Percentiles rank a stretch among this genome's conserved stretches.
Conservation (phyloP, 768 basidiomycete species). For the Chiua virens region DNA sequence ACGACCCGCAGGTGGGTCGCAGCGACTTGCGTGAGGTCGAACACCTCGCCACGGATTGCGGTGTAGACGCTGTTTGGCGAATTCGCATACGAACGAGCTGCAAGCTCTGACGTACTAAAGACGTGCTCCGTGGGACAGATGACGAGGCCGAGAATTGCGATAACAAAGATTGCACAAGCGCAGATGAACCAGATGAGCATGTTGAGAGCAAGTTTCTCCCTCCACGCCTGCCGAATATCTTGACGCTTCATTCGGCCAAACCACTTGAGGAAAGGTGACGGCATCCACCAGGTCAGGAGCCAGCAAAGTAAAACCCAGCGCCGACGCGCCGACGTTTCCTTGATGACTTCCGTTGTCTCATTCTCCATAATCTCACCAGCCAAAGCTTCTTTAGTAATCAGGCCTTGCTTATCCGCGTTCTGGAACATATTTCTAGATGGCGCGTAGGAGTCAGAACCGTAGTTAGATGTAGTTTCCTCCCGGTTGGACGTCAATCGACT, state of each 20-base stretch:
- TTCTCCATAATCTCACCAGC: conserved; percentile 85
- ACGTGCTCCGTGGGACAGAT: conserved; percentile 97
- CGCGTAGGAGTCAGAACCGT: conserved; percentile 91
- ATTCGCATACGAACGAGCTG: conserved; percentile 60
- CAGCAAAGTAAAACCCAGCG: conserved; percentile 89
- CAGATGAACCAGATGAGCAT: conserved; percentile 95
- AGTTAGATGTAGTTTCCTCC: conserved; percentile 77
- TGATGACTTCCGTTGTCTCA: conserved; percentile 85
- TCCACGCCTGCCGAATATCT: conserved; percentile 95
- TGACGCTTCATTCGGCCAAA: conserved; percentile 91
- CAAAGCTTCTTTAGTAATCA: conserved; percentile 79
- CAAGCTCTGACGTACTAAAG: conserved; percentile 75
- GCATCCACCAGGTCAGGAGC: conserved; percentile 92
- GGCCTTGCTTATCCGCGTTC: conserved; percentile 68
- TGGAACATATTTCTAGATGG: conserved; percentile 97
- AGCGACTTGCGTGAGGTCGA: conserved; percentile 75
- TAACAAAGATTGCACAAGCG: conserved; percentile 87
- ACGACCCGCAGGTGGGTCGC: conserved; percentile 66
- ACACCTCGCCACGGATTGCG: conserved; percentile 90
- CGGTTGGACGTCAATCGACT: conserved; percentile 76
- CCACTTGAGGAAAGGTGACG: conserved; percentile 63
- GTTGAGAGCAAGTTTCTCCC: conserved; percentile 95
- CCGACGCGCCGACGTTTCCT: conserved; percentile 76
- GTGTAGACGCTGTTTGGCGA: conserved; percentile 77
- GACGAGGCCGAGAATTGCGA: conserved; percentile 79